Evolutionary conservation across 1,284 basidiomycete genomes (phyloP).

Genomic region (Puccinia triticina): DNA sequence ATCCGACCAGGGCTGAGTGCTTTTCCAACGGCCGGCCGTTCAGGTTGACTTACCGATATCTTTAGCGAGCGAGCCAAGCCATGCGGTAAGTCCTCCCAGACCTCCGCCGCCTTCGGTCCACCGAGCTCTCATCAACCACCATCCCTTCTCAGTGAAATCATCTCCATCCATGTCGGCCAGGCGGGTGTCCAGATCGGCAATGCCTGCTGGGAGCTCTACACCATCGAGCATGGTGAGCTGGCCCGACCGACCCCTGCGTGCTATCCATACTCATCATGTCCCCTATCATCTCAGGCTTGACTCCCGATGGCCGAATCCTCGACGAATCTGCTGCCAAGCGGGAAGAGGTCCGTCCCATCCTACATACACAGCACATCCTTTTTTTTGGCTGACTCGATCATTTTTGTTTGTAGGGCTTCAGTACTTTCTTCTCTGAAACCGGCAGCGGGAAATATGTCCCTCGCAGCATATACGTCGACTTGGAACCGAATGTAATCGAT

Average conservation of each 20-base stretch:
- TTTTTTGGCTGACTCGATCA: not conserved
- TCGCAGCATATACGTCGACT: slow-evolving; percentile 90
- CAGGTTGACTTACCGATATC: not conserved
- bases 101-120: not conserved
- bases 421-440: slow-evolving; percentile 71
- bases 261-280: slow-evolving; percentile 26
- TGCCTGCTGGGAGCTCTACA: slow-evolving; percentile 83
- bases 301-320: slow-evolving; percentile 59
- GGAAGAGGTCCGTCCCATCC: slow-evolving; percentile 55
- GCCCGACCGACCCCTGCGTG: slow-evolving; percentile 63
- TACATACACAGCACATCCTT: not conserved
- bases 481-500: slow-evolving; percentile 94
- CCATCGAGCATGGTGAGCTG: slow-evolving; percentile 94
- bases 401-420: slow-evolving; percentile 80
- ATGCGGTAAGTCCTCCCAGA: not conserved
- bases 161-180: slow-evolving; percentile 91
- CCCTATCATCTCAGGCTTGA: slow-evolving; percentile 39
- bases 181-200: slow-evolving; percentile 97
- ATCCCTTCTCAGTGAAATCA: slow-evolving; percentile 66
- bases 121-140: not conserved
- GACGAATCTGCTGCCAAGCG: slow-evolving; percentile 59
- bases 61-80: not conserved
- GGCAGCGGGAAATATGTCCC: slow-evolving; percentile 87
- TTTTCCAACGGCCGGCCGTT: not conserved
- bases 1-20: not conserved